Percentiles rank a stretch among this genome's conserved stretches.
These are phyloP conservation scores for Ampelocalamus luodianensis DNA, from an alignment of 176 grass and related monocot genomes.

Conservation along the genomic window DNA sequence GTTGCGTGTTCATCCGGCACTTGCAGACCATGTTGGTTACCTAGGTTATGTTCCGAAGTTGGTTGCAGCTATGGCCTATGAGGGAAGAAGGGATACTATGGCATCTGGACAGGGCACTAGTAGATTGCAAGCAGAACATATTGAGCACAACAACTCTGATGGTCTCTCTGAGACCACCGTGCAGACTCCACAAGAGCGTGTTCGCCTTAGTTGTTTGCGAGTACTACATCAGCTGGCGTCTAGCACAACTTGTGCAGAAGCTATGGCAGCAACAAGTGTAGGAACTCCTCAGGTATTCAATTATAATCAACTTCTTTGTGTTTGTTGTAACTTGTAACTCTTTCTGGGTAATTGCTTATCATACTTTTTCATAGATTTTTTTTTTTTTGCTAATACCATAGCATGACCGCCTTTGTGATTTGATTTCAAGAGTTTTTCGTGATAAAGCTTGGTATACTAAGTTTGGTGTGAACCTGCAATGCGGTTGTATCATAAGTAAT, in stretches of 20 bases:
- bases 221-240: conserved; percentile 95
- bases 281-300: conserved; percentile 94
- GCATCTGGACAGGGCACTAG: conserved; percentile 62
- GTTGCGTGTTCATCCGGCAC: conserved; percentile 92
- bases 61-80: conserved; percentile 91
- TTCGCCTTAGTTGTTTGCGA: conserved; percentile 96
- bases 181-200: conserved; percentile 85
- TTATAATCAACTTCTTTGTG: conserved; percentile 39
- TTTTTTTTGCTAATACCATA: conserved; percentile 18
- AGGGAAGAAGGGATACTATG: conserved; percentile 94
- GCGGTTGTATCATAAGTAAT: not conserved
- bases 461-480: not conserved
- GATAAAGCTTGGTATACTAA: conserved; percentile 3
- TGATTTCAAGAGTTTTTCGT: not conserved
- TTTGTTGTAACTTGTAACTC: conserved; percentile 22
- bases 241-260: conserved; percentile 96
- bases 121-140: conserved; percentile 47
- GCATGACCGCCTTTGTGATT: not conserved
- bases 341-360: not conserved
- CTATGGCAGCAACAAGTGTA: conserved; percentile 98
- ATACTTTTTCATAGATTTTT: not conserved
- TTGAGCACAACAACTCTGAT: conserved; percentile 54
- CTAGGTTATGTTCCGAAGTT: conserved; percentile 98
- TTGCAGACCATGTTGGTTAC: conserved; percentile 99
- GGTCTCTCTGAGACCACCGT: conserved; percentile 47